Conservation (phyloP, 164 flowering plant species). For the Chimonanthus salicifolius region DNA sequence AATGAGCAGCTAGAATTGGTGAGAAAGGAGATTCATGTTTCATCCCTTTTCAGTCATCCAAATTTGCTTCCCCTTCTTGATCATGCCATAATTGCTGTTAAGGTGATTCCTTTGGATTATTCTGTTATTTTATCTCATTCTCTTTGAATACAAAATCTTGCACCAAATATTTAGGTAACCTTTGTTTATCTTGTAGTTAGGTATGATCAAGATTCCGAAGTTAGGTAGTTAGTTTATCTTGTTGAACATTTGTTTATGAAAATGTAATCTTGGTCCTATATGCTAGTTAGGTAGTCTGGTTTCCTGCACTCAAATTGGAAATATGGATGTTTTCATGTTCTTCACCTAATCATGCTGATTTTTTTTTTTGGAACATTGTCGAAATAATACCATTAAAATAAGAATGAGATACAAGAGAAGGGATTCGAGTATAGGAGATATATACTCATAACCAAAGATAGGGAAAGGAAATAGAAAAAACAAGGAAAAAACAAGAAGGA, state of each 20-base stretch:
- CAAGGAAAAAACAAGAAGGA: too few relatives aligned
- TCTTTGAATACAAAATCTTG: too few relatives aligned
- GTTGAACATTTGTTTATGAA: neutral
- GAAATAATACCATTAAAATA: too few relatives aligned
- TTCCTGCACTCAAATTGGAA: neutral
- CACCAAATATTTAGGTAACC: too few relatives aligned
- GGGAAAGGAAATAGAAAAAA: too few relatives aligned
- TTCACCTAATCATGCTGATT: too few relatives aligned
- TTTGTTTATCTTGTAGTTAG: too few relatives aligned
- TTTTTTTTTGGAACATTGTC: too few relatives aligned
- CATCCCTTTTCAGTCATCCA: constrained; percentile 78
- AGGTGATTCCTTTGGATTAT: constrained; percentile 35
- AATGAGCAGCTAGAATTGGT: constrained; percentile 87
- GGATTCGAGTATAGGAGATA: too few relatives aligned
- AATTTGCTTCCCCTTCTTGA: constrained; percentile 95
- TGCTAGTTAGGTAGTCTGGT: neutral
- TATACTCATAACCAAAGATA: too few relatives aligned
- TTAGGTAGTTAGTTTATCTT: neutral
- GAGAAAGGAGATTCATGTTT: constrained; percentile 86
- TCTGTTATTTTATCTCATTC: neutral
- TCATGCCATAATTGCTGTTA: constrained; percentile 87
- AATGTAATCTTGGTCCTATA: too few relatives aligned
- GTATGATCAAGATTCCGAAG: neutral
- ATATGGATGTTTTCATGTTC: neutral
- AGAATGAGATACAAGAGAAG: too few relatives aligned